phyloP scores from a whole-genome alignment of 441 rosid genomes.

The Pelargonium myrrhifolium region DNA sequence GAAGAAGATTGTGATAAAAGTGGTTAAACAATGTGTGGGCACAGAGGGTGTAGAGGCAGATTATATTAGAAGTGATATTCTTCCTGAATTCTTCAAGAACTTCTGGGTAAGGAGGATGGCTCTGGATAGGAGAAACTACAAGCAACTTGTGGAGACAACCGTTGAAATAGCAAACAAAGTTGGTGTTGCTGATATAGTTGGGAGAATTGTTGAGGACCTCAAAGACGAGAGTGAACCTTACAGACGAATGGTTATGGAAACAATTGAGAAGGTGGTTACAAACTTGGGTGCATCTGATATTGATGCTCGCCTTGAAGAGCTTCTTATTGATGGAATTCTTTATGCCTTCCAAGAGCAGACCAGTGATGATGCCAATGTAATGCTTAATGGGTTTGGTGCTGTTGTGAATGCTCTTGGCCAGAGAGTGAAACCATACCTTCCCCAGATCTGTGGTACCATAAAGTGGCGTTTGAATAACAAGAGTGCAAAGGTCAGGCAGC shows the following conservation, averaged over 20 bases:
- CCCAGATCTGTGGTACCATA: constrained; percentile 97
- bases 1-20: constrained; percentile 93
- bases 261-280: constrained; percentile 85
- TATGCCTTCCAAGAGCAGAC: constrained; percentile 99
- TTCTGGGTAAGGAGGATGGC: constrained; percentile 98
- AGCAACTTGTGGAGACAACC: constrained; percentile 90
- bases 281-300: constrained; percentile 92
- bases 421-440: constrained; percentile 94
- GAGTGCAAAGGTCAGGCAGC: constrained; percentile 95
- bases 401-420: constrained; percentile 92
- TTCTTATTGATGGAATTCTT: constrained; percentile 92
- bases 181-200: constrained; percentile 87
- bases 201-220: constrained; percentile 80
- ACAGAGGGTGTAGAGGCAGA: constrained; percentile 94
- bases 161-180: constrained; percentile 93
- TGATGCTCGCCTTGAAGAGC: constrained; percentile 83
- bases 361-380: constrained; percentile 88
- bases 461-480: constrained; percentile 99
- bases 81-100: constrained; percentile 79
- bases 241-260: constrained; percentile 94
- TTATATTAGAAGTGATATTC: constrained; percentile 76
- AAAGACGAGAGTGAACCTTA: constrained; percentile 92
- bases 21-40: constrained; percentile 93
- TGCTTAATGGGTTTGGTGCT: constrained; percentile 98
- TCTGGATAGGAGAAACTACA: constrained; percentile 78